Percentiles rank a stretch among this genome's conserved stretches.
Evolutionary conservation across 768 basidiomycete species (phyloP).

Genomic region (Daedalea quercina): DNA sequence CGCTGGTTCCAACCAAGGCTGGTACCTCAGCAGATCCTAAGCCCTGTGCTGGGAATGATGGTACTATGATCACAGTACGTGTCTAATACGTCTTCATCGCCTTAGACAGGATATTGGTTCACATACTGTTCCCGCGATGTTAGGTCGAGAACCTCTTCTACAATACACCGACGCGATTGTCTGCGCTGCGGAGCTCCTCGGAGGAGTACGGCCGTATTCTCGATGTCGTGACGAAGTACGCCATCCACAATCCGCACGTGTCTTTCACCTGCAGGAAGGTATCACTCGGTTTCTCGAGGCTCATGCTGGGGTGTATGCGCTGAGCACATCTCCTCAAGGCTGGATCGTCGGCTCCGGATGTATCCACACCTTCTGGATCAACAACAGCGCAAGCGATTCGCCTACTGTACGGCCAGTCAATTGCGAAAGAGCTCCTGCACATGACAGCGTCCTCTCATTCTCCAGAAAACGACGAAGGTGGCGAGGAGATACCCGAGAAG

Average conservation of each 20-base stretch:
- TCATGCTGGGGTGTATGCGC: not conserved
- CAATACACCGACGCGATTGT: conserved; percentile 82
- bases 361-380: conserved; percentile 72
- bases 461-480: conserved; percentile 25
- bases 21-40: conserved; percentile 73
- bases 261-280: conserved; percentile 94
- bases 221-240: conserved; percentile 89
- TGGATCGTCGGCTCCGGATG: conserved; percentile 67
- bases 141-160: conserved; percentile 96
- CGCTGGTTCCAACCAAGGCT: conserved; percentile 60
- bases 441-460: conserved; percentile 21
- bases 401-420: conserved; percentile 70
- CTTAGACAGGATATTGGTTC: not conserved
- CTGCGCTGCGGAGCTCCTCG: conserved; percentile 74
- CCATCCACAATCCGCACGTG: conserved; percentile 85
- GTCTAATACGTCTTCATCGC: not conserved
- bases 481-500: conserved; percentile 24
- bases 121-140: not conserved
- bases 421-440: conserved; percentile 70
- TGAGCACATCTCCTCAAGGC: conserved; percentile 36
- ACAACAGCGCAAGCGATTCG: conserved; percentile 66
- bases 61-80: conserved; percentile 79
- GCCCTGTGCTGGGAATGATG: conserved; percentile 91
- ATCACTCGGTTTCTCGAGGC: not conserved
- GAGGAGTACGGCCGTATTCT: conserved; percentile 92